A percentile compares a stretch with the other conserved stretches of the same genome.
Conservation (phyloP, 1,139 yeast genomes). For the Geotrichum candidum region DNA sequence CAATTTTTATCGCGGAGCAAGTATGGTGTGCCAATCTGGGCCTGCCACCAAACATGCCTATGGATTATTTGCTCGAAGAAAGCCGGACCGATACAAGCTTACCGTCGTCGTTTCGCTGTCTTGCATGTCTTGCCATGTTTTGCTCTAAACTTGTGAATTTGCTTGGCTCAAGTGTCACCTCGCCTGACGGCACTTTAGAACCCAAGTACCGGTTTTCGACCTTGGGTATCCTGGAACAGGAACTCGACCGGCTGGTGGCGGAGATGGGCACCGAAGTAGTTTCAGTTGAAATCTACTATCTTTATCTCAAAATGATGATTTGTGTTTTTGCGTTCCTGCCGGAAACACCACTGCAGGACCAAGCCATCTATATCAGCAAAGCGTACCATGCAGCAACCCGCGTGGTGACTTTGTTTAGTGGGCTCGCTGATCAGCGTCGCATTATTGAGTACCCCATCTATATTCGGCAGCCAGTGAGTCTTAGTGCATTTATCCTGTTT, state of each 20-base stretch:
- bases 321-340: constrained; percentile 89
- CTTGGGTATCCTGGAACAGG: constrained; percentile 67
- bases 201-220: constrained; percentile 80
- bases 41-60: constrained; percentile 78
- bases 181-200: constrained; percentile 86
- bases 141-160: constrained; percentile 78
- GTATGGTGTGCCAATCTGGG: constrained; percentile 89
- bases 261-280: constrained; percentile 55
- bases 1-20: constrained; percentile 81
- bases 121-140: constrained; percentile 70
- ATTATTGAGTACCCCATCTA: constrained; percentile 81
- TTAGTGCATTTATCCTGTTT: constrained; percentile 72
- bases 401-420: constrained; percentile 69
- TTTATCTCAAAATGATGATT: constrained; percentile 72
- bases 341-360: constrained; percentile 83
- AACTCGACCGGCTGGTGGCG: constrained; percentile 50
- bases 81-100: constrained; percentile 63
- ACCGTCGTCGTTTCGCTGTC: constrained; percentile 65
- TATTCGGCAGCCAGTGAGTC: constrained; percentile 75
- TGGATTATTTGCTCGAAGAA: constrained; percentile 75
- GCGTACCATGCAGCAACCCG: constrained; percentile 80
- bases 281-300: constrained; percentile 64
- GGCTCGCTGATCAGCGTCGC: constrained; percentile 58
- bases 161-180: constrained; percentile 82
- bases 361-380: constrained; percentile 71